phyloP scores from a whole-genome alignment of 352 stramenopile species.

The Nothophytophthora sp. region DNA sequence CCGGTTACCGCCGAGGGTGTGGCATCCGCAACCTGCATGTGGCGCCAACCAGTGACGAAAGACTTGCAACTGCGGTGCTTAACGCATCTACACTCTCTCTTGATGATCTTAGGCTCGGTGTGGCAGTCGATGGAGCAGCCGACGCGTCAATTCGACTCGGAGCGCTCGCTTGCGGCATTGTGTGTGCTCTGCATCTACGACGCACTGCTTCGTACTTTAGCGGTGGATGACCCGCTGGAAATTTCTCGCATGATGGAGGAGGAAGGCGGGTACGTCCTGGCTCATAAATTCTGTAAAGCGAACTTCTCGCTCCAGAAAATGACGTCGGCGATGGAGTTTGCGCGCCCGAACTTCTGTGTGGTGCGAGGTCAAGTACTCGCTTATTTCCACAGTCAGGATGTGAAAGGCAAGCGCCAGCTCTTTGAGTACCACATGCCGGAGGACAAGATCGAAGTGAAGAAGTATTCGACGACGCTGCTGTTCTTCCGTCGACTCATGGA shows the following conservation, averaged over 20 bases:
- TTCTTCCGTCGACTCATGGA: slow-evolving; percentile 90
- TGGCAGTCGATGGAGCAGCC: slow-evolving; percentile 91
- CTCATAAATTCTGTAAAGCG: slow-evolving; percentile 84
- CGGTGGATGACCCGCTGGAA: slow-evolving; percentile 69
- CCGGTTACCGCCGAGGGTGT: slow-evolving; percentile 22
- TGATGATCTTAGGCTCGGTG: slow-evolving; percentile 82
- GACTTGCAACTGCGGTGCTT: slow-evolving; percentile 85
- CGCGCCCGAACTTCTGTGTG: slow-evolving; percentile 73
- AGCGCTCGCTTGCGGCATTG: slow-evolving; percentile 76
- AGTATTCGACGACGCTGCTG: slow-evolving; percentile 87
- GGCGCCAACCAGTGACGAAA: slow-evolving; percentile 67
- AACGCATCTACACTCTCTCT: slow-evolving; percentile 63
- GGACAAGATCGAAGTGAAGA: slow-evolving; percentile 89
- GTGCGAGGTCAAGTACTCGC: slow-evolving; percentile 72
- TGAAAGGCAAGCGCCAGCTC: slow-evolving; percentile 57
- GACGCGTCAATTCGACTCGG: slow-evolving; percentile 85
- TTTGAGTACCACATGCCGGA: slow-evolving; percentile 91
- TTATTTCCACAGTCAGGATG: slow-evolving; percentile 78
- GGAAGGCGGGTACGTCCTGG: slow-evolving; percentile 79
- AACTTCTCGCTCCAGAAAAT: slow-evolving; percentile 80
- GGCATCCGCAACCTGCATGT: slow-evolving; percentile 51
- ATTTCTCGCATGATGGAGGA: slow-evolving; percentile 84
- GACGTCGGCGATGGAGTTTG: slow-evolving; percentile 85
- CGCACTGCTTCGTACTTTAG: slow-evolving; percentile 76
- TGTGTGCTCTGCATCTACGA: slow-evolving; percentile 85